These are phyloP conservation scores for Ophiostoma pallidulum DNA, from an alignment of 2,329 filamentous ascomycete species.

Conservation along the genomic window DNA sequence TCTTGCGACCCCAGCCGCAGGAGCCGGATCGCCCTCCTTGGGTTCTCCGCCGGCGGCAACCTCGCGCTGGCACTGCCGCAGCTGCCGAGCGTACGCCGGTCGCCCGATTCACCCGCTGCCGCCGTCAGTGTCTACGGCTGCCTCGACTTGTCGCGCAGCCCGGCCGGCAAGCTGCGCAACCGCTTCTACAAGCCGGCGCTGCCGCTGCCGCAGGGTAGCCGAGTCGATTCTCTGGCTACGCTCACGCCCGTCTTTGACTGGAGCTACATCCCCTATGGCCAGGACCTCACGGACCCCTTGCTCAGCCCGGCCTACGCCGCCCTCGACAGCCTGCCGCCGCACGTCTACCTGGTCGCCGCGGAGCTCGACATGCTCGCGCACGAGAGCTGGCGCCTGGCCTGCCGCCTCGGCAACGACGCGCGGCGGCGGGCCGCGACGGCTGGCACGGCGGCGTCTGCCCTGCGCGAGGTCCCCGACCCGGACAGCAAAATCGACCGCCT, in stretches of 20 bases:
- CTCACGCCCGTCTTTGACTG: conserved; percentile 29
- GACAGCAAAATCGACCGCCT: conserved; percentile 12
- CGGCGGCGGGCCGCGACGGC: conserved; percentile 16
- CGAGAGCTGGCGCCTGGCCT: conserved; percentile 32
- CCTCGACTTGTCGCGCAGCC: conserved; percentile 29
- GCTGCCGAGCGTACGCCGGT: conserved; percentile 24
- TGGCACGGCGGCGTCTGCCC: too few species aligned
- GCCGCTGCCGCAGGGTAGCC: conserved; percentile 19
- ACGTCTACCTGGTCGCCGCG: conserved; percentile 33
- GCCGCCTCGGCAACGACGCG: conserved; percentile 24
- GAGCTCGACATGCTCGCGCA: conserved; percentile 37
- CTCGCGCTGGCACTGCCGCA: conserved; percentile 34
- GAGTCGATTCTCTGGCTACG: conserved; percentile 21
- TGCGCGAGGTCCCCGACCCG: conserved; percentile 14
- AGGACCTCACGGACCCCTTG: conserved; percentile 29
- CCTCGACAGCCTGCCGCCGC: conserved; percentile 28
- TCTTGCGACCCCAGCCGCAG: too few species aligned
- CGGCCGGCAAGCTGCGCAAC: conserved; percentile 22
- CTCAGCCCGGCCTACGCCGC: conserved; percentile 29
- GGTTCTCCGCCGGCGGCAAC: conserved; percentile 43
- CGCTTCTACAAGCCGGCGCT: conserved; percentile 29
- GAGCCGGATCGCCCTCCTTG: conserved; percentile 30
- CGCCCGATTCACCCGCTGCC: conserved; percentile 19
- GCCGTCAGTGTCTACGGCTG: conserved; percentile 36
- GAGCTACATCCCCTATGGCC: conserved; percentile 31